These are phyloP conservation scores for Blepharisma undulans DNA, from an alignment of 169 alveolate species.

Conservation along the genomic window DNA sequence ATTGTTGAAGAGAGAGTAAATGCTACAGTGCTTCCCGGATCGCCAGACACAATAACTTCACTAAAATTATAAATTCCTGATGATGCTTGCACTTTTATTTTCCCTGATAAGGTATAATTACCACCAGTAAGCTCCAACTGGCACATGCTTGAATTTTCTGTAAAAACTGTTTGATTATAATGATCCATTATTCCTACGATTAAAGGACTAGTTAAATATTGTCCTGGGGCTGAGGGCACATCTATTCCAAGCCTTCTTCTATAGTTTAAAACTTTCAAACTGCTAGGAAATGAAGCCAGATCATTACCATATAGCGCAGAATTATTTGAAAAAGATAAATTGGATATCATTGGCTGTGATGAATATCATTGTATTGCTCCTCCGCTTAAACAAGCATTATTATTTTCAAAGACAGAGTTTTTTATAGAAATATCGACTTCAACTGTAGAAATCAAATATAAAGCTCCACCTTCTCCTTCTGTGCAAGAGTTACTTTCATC, in stretches of 20 bases:
- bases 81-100: neutral
- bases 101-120: neutral
- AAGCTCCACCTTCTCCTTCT: constrained; percentile 35
- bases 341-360: constrained; percentile 24
- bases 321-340: constrained; percentile 5
- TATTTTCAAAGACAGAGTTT: neutral
- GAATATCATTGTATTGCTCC: constrained; percentile 26
- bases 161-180: neutral
- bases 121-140: neutral
- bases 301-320: constrained; percentile 44
- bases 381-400: neutral
- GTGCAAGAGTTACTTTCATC: neutral
- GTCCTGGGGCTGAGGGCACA: constrained; percentile 15
- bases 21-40: neutral
- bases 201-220: neutral
- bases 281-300: constrained; percentile 31
- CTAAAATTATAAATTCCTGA: neutral
- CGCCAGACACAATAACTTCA: neutral
- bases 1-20: neutral
- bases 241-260: neutral
- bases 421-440: no score
- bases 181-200: neutral
- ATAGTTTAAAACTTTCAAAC: neutral
- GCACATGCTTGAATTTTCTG: neutral
- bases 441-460: neutral